These are phyloP conservation scores for Capronia americana DNA, from an alignment of 2,329 filamentous ascomycete genomes.

Conservation along the genomic window DNA sequence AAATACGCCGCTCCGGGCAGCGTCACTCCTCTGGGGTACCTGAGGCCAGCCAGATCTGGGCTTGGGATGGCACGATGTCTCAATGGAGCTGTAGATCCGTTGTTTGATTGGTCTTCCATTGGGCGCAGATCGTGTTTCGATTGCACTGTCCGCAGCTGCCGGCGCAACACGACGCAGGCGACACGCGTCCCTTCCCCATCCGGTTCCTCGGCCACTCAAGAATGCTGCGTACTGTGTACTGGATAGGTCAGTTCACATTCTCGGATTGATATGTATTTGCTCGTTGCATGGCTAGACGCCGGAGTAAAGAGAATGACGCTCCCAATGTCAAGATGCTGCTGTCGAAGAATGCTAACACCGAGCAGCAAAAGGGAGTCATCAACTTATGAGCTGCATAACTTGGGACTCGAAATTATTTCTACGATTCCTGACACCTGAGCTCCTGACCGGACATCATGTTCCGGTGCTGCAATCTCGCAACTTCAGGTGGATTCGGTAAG, in stretches of 20 bases:
- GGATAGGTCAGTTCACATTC: neutral
- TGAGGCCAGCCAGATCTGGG: neutral
- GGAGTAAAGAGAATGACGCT: neutral
- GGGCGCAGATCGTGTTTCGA: neutral
- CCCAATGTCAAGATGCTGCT: neutral
- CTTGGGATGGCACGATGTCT: neutral
- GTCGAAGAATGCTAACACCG: neutral
- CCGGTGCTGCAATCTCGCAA: constrained; percentile 1
- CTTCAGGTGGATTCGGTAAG: neutral
- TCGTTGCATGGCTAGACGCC: neutral
- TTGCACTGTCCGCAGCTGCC: constrained; percentile 15
- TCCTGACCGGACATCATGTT: neutral
- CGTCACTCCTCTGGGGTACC: neutral
- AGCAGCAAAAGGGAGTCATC: neutral
- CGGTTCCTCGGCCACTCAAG: neutral
- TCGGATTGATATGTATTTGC: neutral
- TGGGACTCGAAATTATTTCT: constrained; percentile 1
- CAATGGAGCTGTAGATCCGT: neutral
- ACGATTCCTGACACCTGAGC: neutral
- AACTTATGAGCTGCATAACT: constrained; percentile 1
- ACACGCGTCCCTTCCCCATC: constrained; percentile 31
- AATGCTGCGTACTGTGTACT: neutral
- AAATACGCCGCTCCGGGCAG: neutral
- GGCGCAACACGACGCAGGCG: constrained; percentile 8
- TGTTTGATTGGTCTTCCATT: neutral